phyloP scores from a whole-genome alignment of 179 eudicot species.

The Spergularia azorica region DNA sequence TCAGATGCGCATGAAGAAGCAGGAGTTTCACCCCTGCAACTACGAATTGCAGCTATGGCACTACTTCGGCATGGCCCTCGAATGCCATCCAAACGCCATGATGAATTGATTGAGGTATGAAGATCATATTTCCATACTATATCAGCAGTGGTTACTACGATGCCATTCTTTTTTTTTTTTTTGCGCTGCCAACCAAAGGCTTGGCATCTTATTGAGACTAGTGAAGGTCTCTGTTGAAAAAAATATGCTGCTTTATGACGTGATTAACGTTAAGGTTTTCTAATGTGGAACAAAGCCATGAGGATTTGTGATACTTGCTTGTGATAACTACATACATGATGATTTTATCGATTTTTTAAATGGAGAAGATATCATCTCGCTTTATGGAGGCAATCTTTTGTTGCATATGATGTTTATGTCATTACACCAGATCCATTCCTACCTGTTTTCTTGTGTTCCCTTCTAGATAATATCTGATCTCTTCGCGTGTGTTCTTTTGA shows the following conservation, averaged over 20 bases:
- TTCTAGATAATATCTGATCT: not conserved
- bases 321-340: not conserved
- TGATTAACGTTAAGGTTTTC: not conserved
- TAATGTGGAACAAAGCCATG: not conserved
- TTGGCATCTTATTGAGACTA: not conserved
- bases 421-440: not conserved
- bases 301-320: not conserved
- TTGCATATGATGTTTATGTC: not conserved
- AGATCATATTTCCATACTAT: not conserved
- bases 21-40: constrained; percentile 87
- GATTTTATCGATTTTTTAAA: too few species aligned
- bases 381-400: not conserved
- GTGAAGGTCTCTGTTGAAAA: not conserved
- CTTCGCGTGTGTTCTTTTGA: constrained; percentile 15
- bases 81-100: constrained; percentile 88
- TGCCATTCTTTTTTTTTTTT: not conserved
- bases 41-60: constrained; percentile 94
- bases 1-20: constrained; percentile 44
- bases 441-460: not conserved
- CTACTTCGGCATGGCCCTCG: constrained; percentile 82
- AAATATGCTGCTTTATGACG: not conserved
- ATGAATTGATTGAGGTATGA: constrained; percentile 78
- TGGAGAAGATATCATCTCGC: not conserved
- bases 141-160: not conserved
- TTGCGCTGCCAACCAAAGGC: constrained; percentile 1